These are phyloP conservation scores for Rhododendron williamsianum DNA, from an alignment of 148 eudicot species.

Conservation along the genomic window DNA sequence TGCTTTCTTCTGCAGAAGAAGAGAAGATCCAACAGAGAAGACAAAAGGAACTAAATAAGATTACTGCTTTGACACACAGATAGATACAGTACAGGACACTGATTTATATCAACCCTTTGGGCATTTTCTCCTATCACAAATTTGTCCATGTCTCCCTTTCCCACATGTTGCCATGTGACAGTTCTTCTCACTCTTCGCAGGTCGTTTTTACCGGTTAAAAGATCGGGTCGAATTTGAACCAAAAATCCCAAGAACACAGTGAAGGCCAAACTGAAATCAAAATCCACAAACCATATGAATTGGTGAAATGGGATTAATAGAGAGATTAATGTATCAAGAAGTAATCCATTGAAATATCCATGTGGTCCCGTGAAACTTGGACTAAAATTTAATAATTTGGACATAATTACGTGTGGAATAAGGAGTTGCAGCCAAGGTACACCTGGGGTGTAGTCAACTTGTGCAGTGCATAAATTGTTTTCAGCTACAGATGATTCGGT, in stretches of 20 bases:
- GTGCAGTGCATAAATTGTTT: background rate
- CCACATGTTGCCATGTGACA: slow-evolving; percentile 27
- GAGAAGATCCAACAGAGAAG: slow-evolving; percentile 6
- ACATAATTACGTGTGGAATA: background rate
- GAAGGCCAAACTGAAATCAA: background rate
- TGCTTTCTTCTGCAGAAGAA: background rate
- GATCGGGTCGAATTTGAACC: background rate
- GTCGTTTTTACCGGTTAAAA: background rate
- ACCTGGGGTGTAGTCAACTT: background rate
- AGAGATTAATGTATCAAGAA: background rate
- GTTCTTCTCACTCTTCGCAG: slow-evolving; percentile 1
- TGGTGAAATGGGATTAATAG: background rate
- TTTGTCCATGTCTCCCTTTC: slow-evolving; percentile 30
- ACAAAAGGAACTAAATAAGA: background rate
- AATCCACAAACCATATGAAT: background rate
- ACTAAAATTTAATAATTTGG: background rate
- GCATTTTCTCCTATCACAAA: slow-evolving; percentile 29
- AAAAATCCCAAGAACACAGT: background rate
- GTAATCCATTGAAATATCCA: background rate
- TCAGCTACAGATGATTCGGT: background rate
- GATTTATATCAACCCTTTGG: slow-evolving; percentile 13
- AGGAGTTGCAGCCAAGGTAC: background rate
- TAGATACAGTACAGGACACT: slow-evolving; percentile 5
- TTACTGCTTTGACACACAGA: background rate
- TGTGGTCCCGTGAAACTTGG: background rate